Evolutionary conservation across 177 flowering plant species (phyloP), one percentile per base, ranked within the genome.

Genomic region (Vitis hybrid): DNA sequence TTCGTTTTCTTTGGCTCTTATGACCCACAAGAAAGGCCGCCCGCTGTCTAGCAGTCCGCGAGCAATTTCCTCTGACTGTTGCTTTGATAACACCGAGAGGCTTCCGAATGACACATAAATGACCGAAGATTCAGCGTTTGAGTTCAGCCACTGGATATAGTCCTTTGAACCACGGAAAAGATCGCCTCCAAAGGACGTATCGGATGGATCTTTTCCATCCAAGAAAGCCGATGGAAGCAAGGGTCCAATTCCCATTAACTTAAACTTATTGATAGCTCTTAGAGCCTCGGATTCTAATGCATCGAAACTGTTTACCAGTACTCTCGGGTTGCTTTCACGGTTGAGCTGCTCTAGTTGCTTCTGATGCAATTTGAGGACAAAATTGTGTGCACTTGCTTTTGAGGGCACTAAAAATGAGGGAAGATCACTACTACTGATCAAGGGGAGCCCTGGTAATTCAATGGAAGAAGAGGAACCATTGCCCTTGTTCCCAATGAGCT

Each of bases 91-190:
- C 15, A 63, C 69, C 0, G 70, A 5, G 0, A 80, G 7, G 68
- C 78, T 87, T 15, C 91, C 89, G 18, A 87, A 87, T 14, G 90
- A 82, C 1, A 83, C 80, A 18, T 87, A 87, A 14, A 85, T 52
- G 1, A 87, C 88, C 0, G 89, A 85, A 0, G 59, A 11, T 3
- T 70, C 15, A 0, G 77, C 52, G 58, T 83, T 80, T 7, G 81
- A 55, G 68, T 75, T 58, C 55, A 88, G 56, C 90, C 90, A 88
- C 5, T 80, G 57, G 0, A 73, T 54, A 26, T 76, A 80, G 4
- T 79, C 75, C 4, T 62, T 53, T 9, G 77, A 58, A 11, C 15
- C 9, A 7, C 74, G 14, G 52, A 78, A 78, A 9, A 82, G 67
- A 53, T 85, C 82, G 4, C 63, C 74, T 0, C 83, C 83, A 11